phyloP scores from a whole-genome alignment of 371 early-diverging fungal genomes.

The Actinomucor elegans region DNA sequence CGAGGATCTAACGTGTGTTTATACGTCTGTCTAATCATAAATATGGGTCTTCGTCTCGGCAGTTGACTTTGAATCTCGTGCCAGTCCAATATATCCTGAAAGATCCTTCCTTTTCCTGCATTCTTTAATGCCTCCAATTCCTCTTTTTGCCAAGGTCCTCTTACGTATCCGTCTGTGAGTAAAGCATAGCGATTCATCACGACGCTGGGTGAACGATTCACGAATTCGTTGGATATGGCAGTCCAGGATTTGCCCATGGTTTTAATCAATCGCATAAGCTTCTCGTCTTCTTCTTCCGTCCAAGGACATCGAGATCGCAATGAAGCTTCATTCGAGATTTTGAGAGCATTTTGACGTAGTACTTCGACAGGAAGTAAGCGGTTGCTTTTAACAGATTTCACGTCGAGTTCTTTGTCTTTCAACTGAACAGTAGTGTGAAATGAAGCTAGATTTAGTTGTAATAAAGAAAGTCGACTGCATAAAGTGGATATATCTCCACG shows the following conservation, averaged over 20 bases:
- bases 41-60: slow-evolving; percentile 20
- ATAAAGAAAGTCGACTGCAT: neutral
- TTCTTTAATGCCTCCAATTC: slow-evolving; percentile 22
- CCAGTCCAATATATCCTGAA: slow-evolving; percentile 23
- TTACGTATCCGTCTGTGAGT: neutral
- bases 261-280: slow-evolving; percentile 10
- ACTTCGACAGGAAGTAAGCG: neutral
- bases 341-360: slow-evolving; percentile 9
- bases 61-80: slow-evolving; percentile 18
- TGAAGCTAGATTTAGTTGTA: no score
- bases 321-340: neutral
- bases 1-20: slow-evolving; percentile 27
- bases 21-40: slow-evolving; percentile 25
- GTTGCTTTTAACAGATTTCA: no score
- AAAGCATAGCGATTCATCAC: slow-evolving; percentile 21
- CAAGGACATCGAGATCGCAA: slow-evolving; percentile 24
- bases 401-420: neutral
- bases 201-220: slow-evolving; percentile 16
- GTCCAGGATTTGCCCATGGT: slow-evolving; percentile 18
- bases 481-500: neutral
- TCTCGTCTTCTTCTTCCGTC: slow-evolving; percentile 29
- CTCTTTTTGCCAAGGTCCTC: slow-evolving; percentile 34
- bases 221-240: slow-evolving; percentile 15
- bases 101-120: slow-evolving; percentile 6
- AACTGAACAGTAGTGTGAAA: neutral